Conservation (phyloP, 2,329 filamentous ascomycete genomes). For the Colletotrichum tropicale region DNA sequence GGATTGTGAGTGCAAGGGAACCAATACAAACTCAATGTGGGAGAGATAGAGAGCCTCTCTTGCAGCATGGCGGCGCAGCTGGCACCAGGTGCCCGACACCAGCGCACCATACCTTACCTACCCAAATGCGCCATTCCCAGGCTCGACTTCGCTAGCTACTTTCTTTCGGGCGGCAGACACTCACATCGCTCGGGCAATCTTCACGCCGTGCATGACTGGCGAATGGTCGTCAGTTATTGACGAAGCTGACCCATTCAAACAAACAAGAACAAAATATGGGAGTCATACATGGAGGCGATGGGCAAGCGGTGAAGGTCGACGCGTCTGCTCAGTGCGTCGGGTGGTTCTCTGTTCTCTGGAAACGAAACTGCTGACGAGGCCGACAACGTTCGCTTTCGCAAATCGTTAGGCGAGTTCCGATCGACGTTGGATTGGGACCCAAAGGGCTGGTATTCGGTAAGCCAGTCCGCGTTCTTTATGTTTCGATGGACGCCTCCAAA, state of each 20-base stretch:
- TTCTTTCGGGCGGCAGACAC: too few relatives aligned
- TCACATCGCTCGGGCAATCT: neutral
- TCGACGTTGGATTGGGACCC: neutral
- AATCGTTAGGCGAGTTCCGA: neutral
- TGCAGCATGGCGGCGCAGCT: too few relatives aligned
- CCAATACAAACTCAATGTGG: too few relatives aligned
- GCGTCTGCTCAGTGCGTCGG: neutral
- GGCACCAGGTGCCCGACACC: too few relatives aligned
- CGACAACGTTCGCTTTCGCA: neutral
- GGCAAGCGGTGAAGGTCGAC: neutral
- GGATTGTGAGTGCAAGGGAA: too few relatives aligned
- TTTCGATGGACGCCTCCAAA: neutral
- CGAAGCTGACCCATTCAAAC: neutral
- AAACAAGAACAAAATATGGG: too few relatives aligned
- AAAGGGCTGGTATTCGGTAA: neutral
- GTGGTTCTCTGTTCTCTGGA: neutral
- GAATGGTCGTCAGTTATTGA: too few relatives aligned
- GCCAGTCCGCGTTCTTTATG: neutral
- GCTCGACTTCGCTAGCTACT: too few relatives aligned
- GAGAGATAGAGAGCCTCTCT: too few relatives aligned
- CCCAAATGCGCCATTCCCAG: too few relatives aligned
- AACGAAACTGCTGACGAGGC: conserved; percentile 13
- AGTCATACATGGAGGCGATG: neutral
- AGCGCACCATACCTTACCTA: too few relatives aligned
- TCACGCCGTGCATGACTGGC: neutral